Evolutionary conservation across 139 green algal genomes (phyloP).

Genomic region (Medakamo hakoo): DNA sequence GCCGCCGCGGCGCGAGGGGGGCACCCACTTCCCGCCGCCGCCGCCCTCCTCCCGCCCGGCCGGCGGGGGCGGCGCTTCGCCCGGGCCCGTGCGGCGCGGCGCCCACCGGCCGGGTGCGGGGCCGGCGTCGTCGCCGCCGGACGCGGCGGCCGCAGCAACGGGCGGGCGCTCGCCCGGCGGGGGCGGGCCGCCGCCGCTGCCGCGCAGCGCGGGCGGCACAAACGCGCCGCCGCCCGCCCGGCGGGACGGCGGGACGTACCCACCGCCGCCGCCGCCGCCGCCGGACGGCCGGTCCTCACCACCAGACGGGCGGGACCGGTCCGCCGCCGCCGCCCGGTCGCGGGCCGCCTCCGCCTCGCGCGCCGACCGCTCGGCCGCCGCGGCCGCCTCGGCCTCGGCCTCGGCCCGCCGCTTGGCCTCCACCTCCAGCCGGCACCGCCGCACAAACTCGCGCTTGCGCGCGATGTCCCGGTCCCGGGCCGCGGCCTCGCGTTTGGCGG

Average conservation of each 20-base stretch:
- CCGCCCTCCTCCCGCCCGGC: neutral
- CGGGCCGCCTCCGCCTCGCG: slow-evolving; percentile 19
- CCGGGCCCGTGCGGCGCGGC: too few relatives aligned
- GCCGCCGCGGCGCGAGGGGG: neutral
- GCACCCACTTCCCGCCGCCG: neutral
- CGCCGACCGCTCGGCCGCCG: slow-evolving; percentile 13
- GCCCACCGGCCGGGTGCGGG: neutral
- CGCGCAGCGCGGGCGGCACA: neutral
- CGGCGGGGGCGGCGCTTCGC: neutral
- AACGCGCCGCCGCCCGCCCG: neutral
- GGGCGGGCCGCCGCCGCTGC: too few relatives aligned
- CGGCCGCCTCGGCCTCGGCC: slow-evolving; percentile 17
- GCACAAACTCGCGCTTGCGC: slow-evolving; percentile 60
- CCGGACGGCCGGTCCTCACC: neutral
- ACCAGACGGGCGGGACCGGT: too few relatives aligned
- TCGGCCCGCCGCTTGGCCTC: slow-evolving; percentile 16
- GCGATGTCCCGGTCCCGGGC: slow-evolving; percentile 43
- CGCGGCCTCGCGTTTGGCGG: slow-evolving; percentile 19
- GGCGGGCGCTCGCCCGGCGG: neutral
- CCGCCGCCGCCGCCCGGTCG: too few relatives aligned
- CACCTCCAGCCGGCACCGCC: slow-evolving; percentile 39
- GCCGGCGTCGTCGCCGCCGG: too few relatives aligned
- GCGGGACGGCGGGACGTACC: neutral
- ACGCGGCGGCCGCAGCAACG: neutral
- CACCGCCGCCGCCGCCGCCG: too few relatives aligned